Percentiles rank a stretch among this genome's conserved stretches.
Evolutionary conservation across 495 filamentous ascomycete genomes (phyloP).

Genomic region (Apodospora peruviana): DNA sequence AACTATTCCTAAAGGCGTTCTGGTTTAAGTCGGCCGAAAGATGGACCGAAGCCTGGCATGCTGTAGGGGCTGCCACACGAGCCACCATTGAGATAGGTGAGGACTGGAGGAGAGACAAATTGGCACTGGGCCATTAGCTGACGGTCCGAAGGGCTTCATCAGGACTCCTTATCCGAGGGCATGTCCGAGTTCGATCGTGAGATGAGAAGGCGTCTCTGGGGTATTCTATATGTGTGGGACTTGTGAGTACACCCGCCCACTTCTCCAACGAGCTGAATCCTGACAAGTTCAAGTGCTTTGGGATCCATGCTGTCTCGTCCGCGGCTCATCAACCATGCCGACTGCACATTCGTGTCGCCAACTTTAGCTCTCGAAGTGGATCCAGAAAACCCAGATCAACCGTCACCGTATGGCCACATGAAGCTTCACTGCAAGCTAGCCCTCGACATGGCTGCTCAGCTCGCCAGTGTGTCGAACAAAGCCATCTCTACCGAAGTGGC

Average conservation of each 20-base stretch:
- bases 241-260: slow-evolving; percentile 20
- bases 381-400: slow-evolving; percentile 26
- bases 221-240: slow-evolving; percentile 36
- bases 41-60: slow-evolving; percentile 51
- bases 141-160: slow-evolving; percentile 41
- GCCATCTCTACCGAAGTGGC: slow-evolving; percentile 5
- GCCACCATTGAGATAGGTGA: slow-evolving; percentile 49
- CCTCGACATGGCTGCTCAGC: slow-evolving; percentile 17
- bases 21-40: slow-evolving; percentile 49
- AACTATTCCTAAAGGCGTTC: slow-evolving; percentile 44
- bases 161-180: slow-evolving; percentile 25
- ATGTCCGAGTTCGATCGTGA: slow-evolving; percentile 42
- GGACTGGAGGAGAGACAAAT: neutral
- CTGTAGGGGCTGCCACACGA: slow-evolving; percentile 37
- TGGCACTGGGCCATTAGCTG: neutral
- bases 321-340: slow-evolving; percentile 30
- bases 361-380: slow-evolving; percentile 33
- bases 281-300: slow-evolving; percentile 25
- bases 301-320: slow-evolving; percentile 33
- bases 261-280: neutral
- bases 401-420: slow-evolving; percentile 39
- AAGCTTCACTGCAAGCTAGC: slow-evolving; percentile 31
- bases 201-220: slow-evolving; percentile 39
- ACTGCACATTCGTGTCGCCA: slow-evolving; percentile 30
- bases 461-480: slow-evolving; percentile 7